Evolutionary conservation across 148 eudicot genomes (phyloP).

Genomic region (Rhododendron henanense): DNA sequence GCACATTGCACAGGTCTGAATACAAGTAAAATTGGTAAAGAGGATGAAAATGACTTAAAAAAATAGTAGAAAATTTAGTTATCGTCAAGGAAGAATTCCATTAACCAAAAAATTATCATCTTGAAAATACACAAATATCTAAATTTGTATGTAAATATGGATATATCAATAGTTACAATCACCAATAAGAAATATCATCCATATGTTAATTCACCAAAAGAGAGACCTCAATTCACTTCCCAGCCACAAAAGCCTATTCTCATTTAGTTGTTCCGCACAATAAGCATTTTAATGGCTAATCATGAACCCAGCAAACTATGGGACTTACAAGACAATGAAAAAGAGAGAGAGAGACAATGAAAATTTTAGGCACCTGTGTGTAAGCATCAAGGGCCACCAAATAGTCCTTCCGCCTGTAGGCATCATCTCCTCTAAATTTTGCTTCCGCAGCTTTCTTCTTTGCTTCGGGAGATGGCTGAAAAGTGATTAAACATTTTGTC

Average conservation of each 20-base stretch:
- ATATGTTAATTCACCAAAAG: no score
- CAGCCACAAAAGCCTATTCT: background rate
- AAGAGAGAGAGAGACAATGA: background rate
- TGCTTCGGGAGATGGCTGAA: conserved; percentile 73
- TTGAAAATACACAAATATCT: no score
- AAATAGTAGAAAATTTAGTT: no score
- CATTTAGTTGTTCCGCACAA: background rate
- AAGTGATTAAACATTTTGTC: background rate
- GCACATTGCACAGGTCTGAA: no score
- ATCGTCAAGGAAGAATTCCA: no score
- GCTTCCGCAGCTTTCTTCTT: conserved; percentile 85
- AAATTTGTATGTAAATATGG: no score
- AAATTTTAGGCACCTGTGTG: conserved; percentile 53
- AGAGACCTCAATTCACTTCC: no score
- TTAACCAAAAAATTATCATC: no score
- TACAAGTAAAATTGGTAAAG: no score
- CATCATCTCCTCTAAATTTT: conserved; percentile 78
- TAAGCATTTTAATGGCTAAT: background rate
- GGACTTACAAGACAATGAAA: background rate
- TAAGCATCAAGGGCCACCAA: conserved; percentile 72
- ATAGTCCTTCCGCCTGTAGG: conserved; percentile 65
- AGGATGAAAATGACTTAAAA: no score
- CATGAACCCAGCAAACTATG: background rate
- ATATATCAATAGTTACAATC: no score
- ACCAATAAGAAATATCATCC: no score